phyloP scores from a whole-genome alignment of 2,329 filamentous ascomycete genomes.

The Neopestalotiopsis sp. region DNA sequence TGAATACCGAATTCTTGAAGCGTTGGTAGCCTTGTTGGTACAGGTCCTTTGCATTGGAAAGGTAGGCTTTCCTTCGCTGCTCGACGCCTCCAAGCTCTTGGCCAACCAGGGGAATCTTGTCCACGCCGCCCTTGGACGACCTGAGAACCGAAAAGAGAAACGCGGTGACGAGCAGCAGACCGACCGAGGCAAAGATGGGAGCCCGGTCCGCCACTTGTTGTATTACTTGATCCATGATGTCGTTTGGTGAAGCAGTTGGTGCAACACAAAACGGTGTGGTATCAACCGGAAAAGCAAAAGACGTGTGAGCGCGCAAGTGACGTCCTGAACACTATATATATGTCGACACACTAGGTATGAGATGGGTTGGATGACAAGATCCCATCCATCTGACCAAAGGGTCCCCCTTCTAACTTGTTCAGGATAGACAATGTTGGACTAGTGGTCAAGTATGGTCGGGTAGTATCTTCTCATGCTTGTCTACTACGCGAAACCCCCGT shows the following conservation, averaged over 20 bases:
- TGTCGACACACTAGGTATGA: no score
- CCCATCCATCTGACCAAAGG: no score
- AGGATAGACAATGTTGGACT: no score
- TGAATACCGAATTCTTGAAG: constrained; percentile 28
- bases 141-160: background rate
- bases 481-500: no score
- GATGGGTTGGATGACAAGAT: no score
- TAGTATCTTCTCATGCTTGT: no score
- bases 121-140: background rate
- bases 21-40: constrained; percentile 30
- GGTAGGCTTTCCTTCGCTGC: constrained; percentile 29
- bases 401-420: no score
- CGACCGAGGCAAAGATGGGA: constrained; percentile 6
- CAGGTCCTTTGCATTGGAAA: constrained; percentile 25
- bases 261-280: background rate
- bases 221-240: constrained; percentile 15
- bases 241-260: constrained; percentile 13
- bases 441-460: no score
- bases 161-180: background rate
- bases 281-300: background rate
- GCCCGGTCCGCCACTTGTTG: background rate
- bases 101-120: constrained; percentile 26
- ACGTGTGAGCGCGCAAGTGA: no score
- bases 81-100: constrained; percentile 25
- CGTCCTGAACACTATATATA: no score